Conservation (phyloP, 306 rosid genomes). For the Rubus idaeus region DNA sequence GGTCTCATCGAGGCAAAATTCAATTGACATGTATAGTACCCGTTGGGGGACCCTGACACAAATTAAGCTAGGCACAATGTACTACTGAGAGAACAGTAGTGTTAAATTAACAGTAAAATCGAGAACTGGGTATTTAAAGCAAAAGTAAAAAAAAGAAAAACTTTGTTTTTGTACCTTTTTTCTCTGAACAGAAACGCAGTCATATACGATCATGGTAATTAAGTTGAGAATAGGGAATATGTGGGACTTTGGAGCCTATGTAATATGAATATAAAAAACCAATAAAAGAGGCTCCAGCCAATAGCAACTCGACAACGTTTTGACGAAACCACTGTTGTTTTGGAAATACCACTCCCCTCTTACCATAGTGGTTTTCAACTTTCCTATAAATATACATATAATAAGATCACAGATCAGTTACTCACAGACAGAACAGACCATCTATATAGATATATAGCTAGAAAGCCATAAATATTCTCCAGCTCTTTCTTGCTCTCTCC, state of each 20-base stretch:
- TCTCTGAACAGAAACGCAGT: neutral
- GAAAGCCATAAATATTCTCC: neutral
- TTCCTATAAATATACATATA: constrained; percentile 12
- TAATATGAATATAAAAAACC: neutral
- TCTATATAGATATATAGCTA: neutral
- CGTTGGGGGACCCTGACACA: too few relatives aligned
- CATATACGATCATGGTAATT: neutral
- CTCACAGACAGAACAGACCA: neutral
- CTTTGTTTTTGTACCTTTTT: neutral
- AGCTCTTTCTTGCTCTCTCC: neutral
- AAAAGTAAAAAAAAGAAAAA: too few relatives aligned
- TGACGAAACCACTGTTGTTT: constrained; percentile 53
- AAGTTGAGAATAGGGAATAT: neutral
- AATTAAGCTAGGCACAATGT: too few relatives aligned
- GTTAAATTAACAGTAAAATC: too few relatives aligned
- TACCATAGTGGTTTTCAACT: constrained; percentile 10
- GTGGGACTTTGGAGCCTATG: neutral
- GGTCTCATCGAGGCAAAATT: too few relatives aligned
- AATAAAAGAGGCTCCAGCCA: constrained; percentile 32
- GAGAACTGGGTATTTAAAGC: too few relatives aligned
- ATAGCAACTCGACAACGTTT: constrained; percentile 53
- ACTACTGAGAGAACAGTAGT: too few relatives aligned
- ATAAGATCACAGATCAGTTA: neutral
- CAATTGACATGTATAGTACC: too few relatives aligned
- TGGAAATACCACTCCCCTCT: constrained; percentile 25